Evolutionary conservation across 2,329 filamentous ascomycete species (phyloP), one percentile per base, ranked within the genome.

Genomic region (Chaetomium strumarium): DNA sequence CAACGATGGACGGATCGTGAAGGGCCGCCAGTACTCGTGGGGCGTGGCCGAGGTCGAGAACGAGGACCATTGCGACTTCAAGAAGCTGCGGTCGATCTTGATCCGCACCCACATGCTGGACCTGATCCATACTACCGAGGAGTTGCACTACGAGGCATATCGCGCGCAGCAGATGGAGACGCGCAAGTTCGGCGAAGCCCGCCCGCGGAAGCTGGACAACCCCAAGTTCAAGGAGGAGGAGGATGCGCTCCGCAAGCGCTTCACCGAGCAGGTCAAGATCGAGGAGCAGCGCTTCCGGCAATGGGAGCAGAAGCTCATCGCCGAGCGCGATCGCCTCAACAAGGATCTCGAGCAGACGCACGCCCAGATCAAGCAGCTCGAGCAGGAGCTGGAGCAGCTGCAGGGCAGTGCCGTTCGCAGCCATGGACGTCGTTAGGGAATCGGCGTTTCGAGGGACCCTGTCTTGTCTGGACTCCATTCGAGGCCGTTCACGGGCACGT

Each of bases 181-280:
- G 46, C 85, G 93, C 76, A 99, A 99, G 77, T 97, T 99, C 65
- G 93, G 93, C 74, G 95, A 99, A 78, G 92, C 91, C 55, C 85
- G 92, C 62, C 93, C 93, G 64, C 83, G 92, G 74, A 99, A 99
- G 83, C 80, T 99, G 65, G 93, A 99, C 78, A 99, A 99, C 80
- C 93, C 93, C 76, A 99, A 99, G 80, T 99, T 97, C 83, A 99
- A 99, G 84, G 93, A 99, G 73, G 93, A 99, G 75, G 93, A 99
- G 71, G 93, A 99, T 80, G 88, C 89, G 58, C 84, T 99, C 61
- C 86, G 93, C 75, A 99, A 99, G 85, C 85, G 95, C 64, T 99
- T 99, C 77, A 99, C 93, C 64, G 93, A 99, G 78, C 93, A 99
- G 74, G 93, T 99, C 79, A 99, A 99, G 88, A 88, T 99, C 67